Base-by-base conservation (phyloP, 78 protist species). In the Acrasis kona region DNA sequence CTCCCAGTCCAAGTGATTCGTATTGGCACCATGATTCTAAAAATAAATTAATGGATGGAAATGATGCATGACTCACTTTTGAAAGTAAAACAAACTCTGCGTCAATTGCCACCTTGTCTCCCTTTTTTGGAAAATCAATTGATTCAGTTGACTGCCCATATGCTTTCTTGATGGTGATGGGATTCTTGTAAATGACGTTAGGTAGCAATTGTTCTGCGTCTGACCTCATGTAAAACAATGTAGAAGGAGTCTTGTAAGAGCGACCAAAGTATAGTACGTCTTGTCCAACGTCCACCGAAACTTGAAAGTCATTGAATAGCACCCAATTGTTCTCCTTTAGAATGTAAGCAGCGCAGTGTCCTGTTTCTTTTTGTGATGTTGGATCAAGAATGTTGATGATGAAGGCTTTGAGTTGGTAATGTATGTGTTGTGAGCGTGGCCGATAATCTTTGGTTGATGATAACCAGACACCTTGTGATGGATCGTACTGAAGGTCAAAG, bases 21-120 rank as follows among this genome's bases (percentile, higher is more conserved):
- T 93, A 68, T 67, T 72, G 76, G 72, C 76, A 69, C 77, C 72
- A 72, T 12, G 12, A 12, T 8, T 65, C 12, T 67, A n/a, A 67
- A 39, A 12, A 67, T 67, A 12, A 67, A 12, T 67, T 12, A 19
- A 27, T 12, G 69, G 10, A 72, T 27, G 70, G 19, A 72, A 72
- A 27, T 70, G n/a, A 72, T 70, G 1, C 86, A 76, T 50, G 61
- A 50, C 19, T 19, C 19, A 32, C 89, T 84, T n/a, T 35, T 19
- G 29, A 19, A 34, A 91, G 83, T 10, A 89, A 77, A 8, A 91
- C 92, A 84, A 87, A 91, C 58, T 91, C 96, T 9, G 93, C 85
- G 50, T 91, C 93, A 39, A 89, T 74, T 2, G 93, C 93, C 2
- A 84, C 79, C 1, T 80, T 4, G 9, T 74, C 80, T 28, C 70